phyloP scores from a whole-genome alignment of 441 rosid genomes.

The Macaranga tanarius region DNA sequence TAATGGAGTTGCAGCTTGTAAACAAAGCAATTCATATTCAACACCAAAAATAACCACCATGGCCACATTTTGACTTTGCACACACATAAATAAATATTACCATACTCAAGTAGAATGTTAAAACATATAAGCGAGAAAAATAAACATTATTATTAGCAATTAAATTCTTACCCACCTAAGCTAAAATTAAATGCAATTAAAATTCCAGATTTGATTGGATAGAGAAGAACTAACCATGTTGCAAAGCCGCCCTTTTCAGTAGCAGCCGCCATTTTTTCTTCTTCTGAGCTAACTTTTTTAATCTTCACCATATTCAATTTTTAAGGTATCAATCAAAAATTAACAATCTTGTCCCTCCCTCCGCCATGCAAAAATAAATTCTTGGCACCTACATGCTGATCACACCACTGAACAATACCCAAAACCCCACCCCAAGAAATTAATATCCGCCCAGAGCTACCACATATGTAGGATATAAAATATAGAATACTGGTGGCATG shows the following conservation, averaged over 20 bases:
- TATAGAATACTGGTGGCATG: too few species aligned
- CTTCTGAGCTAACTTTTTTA: not conserved
- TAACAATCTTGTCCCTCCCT: not conserved
- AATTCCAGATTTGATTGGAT: constrained; percentile 20
- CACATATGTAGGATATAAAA: not conserved
- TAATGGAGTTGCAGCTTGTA: not conserved
- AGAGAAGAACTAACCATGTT: constrained; percentile 15
- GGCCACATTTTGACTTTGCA: not conserved
- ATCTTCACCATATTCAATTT: constrained; percentile 3
- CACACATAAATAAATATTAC: too few species aligned
- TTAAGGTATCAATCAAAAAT: constrained; percentile 17
- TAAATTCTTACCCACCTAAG: not conserved
- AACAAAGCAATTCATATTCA: not conserved
- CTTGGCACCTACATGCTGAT: not conserved
- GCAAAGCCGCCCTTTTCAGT: constrained; percentile 26
- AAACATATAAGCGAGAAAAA: too few species aligned
- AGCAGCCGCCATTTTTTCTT: constrained; percentile 28
- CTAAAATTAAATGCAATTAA: not conserved
- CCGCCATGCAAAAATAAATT: not conserved
- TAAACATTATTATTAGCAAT: too few species aligned
- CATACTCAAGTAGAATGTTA: not conserved
- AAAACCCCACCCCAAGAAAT: constrained; percentile 4
- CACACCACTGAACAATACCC: not conserved
- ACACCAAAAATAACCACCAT: not conserved
- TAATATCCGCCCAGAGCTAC: not conserved